Evolutionary conservation across 1,284 basidiomycete species (phyloP).

Genomic region (Tetrapyrgos nigripes): DNA sequence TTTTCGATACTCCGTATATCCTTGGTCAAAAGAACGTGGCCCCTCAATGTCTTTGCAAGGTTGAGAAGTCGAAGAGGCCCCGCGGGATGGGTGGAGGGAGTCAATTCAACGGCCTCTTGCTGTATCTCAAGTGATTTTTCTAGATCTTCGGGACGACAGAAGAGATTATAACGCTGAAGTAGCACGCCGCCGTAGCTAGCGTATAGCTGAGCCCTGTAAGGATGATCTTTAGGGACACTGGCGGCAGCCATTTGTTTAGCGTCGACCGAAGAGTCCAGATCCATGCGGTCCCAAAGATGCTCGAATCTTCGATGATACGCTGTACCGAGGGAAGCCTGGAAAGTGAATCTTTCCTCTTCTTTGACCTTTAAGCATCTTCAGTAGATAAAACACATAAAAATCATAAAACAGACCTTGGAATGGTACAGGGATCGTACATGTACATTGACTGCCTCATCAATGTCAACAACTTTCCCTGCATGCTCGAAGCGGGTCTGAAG

Average conservation of each 20-base stretch:
- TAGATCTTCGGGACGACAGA: not conserved
- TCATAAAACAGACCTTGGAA: not conserved
- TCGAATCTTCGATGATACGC: not conserved
- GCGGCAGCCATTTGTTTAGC: not conserved
- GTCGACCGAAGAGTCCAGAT: not conserved
- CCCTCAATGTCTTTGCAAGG: not conserved
- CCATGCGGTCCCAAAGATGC: not conserved
- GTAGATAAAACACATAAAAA: not conserved
- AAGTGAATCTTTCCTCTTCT: not conserved
- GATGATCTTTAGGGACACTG: not conserved
- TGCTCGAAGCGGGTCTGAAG: constrained; percentile 20
- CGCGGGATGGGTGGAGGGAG: not conserved
- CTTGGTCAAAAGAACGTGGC: not conserved
- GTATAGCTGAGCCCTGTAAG: not conserved
- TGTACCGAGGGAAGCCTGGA: not conserved
- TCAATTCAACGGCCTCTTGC: constrained; percentile 1
- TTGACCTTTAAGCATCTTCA: constrained; percentile 3
- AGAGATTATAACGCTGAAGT: not conserved
- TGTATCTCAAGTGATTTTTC: not conserved
- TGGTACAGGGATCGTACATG: not conserved
- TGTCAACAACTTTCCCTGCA: constrained; percentile 16
- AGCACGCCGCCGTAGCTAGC: not conserved
- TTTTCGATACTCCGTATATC: not conserved
- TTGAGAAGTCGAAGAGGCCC: constrained; percentile 1
- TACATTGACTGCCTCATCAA: constrained; percentile 32